Conservation (phyloP, 164 flowering plant genomes). For the Buxus sempervirens region DNA sequence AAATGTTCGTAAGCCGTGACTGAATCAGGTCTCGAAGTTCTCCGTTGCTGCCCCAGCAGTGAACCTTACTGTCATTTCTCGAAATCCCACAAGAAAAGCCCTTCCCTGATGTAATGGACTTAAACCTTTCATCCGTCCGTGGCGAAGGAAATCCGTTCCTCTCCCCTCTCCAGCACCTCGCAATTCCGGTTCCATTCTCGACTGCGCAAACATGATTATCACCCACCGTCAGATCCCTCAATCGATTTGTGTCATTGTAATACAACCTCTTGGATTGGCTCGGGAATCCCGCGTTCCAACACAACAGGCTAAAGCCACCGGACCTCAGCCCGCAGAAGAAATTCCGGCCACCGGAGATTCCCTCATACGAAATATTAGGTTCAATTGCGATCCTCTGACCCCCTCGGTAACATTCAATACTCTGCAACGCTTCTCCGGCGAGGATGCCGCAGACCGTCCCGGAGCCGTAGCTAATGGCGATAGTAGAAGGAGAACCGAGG, state of each 20-base stretch:
- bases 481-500: conserved; percentile 60
- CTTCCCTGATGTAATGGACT: conserved; percentile 47
- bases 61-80: conserved; percentile 23
- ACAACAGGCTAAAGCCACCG: conserved; percentile 57
- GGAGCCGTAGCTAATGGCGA: conserved; percentile 50
- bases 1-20: conserved; percentile 13
- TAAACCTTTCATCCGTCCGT: conserved; percentile 12
- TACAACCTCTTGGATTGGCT: conserved; percentile 40
- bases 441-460: conserved; percentile 70
- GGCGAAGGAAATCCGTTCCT: conserved; percentile 2
- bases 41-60: conserved; percentile 38
- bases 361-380: conserved; percentile 52
- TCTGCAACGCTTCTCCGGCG: conserved; percentile 36
- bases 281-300: conserved; percentile 49
- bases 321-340: conserved; percentile 70
- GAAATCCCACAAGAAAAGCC: conserved; percentile 72
- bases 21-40: conserved; percentile 9
- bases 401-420: conserved; percentile 46
- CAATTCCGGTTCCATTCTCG: conserved; percentile 21
- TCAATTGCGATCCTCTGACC: conserved; percentile 17
- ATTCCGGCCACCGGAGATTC: conserved; percentile 60
- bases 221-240: conserved; percentile 52
- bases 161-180: conserved; percentile 63
- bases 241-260: conserved; percentile 18
- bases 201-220: conserved; percentile 68